Base-by-base conservation (phyloP, 176 grass and related monocot genomes). In the Eragrostis nindensis region DNA sequence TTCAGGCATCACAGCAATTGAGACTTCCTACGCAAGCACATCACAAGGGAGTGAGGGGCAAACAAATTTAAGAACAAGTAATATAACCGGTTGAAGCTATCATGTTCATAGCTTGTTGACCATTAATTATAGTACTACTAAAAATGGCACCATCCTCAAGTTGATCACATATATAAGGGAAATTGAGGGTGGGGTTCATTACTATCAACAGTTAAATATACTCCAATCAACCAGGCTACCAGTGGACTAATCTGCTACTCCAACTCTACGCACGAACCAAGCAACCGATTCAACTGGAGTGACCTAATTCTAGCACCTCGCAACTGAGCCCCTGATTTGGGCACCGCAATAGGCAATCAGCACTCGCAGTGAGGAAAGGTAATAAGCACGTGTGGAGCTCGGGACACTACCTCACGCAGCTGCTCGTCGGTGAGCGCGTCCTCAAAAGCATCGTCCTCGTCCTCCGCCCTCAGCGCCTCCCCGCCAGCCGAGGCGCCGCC, bases 401-500 rank as follows among this genome's bases (percentile, higher is more conserved):
- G 49, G 0, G 21, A 74, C 17, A 40, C 26, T 63, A 97, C 95
- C 95, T 92, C 92, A 18, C 68, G 83, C 59, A 97, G 72, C 76
- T 97, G 95, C 74, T 97, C 92, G 39, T 94, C 95, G 30, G 95
- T 94, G 68, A 97, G 86, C 21, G 92, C 92, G 84, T 94, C 92
- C 87, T 97, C 92, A 77, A 97, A 97, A 46, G 79, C 61, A 19
- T 94, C 95, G 38, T 89, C 88, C 5, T 73, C 83, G 47, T 79
- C 55, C 67, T 49, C 73, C 82, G 70, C 46, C 64, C 26, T 55
- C 77, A 78, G 16, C 24, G 39, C 91, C 50, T 54, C 50, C 18
- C 50, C 17, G 50, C 17, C 7, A 18, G 50, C 16, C 50, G 50
- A 16, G 17, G 18, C 3, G 50, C 7, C 40, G 4, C 50, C 50